Evolutionary conservation across 2,329 filamentous ascomycete genomes (phyloP).

Genomic region (Sporothrix variecibatus): DNA sequence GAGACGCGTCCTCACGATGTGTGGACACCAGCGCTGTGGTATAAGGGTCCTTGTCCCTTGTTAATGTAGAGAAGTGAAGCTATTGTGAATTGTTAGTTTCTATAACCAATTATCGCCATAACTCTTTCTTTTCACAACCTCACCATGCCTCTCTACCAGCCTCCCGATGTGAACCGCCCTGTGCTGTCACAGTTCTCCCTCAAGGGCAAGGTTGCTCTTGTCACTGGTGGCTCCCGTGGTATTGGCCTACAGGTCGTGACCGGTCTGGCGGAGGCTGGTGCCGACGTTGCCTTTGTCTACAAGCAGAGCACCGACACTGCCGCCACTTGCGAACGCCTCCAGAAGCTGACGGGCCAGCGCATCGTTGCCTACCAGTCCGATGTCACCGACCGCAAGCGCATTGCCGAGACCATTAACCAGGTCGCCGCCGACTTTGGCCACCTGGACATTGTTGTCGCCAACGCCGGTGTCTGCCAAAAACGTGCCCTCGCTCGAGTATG

Average conservation of each 20-base stretch:
- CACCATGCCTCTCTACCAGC: slow-evolving; percentile 1
- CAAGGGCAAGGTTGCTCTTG: slow-evolving; percentile 74
- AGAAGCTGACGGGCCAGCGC: neutral
- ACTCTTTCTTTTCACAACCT: neutral
- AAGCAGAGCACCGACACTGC: slow-evolving; percentile 29
- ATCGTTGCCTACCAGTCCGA: slow-evolving; percentile 60
- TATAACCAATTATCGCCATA: neutral
- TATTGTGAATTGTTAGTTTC: no score
- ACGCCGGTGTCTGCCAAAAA: slow-evolving; percentile 76
- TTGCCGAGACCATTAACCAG: slow-evolving; percentile 51
- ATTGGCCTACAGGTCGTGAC: slow-evolving; percentile 81
- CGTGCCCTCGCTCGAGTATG: slow-evolving; percentile 68
- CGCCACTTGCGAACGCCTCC: slow-evolving; percentile 37
- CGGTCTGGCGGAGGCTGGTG: slow-evolving; percentile 38
- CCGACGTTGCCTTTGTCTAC: slow-evolving; percentile 24
- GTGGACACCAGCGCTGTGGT: neutral
- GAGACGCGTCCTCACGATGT: neutral
- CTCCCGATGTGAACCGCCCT: neutral
- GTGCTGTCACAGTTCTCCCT: neutral
- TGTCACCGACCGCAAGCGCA: slow-evolving; percentile 54
- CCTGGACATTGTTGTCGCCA: slow-evolving; percentile 76
- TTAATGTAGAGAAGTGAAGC: neutral
- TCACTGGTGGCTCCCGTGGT: slow-evolving; percentile 81
- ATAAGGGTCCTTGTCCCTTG: neutral
- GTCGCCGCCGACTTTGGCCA: slow-evolving; percentile 67